A percentile compares a stretch with the other conserved stretches of the same genome.
Evolutionary conservation across 805 yeast genomes (phyloP).

Genomic region (Candida stauntonica): DNA sequence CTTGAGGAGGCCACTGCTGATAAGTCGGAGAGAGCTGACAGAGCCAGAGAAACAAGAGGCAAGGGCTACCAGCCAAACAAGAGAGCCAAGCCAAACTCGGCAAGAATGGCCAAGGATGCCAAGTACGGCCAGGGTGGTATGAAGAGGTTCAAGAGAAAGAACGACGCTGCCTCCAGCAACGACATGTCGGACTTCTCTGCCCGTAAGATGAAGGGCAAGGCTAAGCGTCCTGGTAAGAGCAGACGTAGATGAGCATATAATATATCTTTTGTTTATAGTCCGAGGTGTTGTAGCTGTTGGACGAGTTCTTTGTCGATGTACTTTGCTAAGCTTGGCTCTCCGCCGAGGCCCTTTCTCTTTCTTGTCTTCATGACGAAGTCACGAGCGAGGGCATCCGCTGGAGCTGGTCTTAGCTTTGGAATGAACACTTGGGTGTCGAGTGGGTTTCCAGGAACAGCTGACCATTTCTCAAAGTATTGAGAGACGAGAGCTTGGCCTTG

Average conservation of each 20-base stretch:
- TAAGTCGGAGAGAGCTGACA: conserved; percentile 31
- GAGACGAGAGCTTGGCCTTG: conserved; percentile 75
- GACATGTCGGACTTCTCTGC: conserved; percentile 58
- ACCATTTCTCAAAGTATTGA: conserved; percentile 67
- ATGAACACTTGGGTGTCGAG: conserved; percentile 59
- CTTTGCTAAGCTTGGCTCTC: conserved; percentile 61
- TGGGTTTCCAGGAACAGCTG: conserved; percentile 87
- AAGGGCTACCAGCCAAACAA: conserved; percentile 30
- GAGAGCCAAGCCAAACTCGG: conserved; percentile 55
- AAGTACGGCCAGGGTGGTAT: conserved; percentile 78
- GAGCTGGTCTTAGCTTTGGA: conserved; percentile 75
- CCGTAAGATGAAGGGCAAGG: conserved; percentile 47
- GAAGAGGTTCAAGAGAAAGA: conserved; percentile 68
- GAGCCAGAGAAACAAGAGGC: conserved; percentile 28
- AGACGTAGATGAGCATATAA: conserved; percentile 34
- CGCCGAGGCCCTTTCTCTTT: conserved; percentile 77
- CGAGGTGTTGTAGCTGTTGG: conserved; percentile 47
- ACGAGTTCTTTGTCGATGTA: conserved; percentile 63
- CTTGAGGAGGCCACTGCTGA: conserved; percentile 73
- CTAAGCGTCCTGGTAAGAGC: conserved; percentile 51
- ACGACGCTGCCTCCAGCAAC: conserved; percentile 66
- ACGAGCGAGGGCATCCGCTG: conserved; percentile 64
- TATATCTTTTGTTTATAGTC: conserved; percentile 25
- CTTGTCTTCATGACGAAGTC: conserved; percentile 90
- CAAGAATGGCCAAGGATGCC: conserved; percentile 65